Conservation (phyloP, 305 asterid genomes). For the Andrographis paniculata region DNA sequence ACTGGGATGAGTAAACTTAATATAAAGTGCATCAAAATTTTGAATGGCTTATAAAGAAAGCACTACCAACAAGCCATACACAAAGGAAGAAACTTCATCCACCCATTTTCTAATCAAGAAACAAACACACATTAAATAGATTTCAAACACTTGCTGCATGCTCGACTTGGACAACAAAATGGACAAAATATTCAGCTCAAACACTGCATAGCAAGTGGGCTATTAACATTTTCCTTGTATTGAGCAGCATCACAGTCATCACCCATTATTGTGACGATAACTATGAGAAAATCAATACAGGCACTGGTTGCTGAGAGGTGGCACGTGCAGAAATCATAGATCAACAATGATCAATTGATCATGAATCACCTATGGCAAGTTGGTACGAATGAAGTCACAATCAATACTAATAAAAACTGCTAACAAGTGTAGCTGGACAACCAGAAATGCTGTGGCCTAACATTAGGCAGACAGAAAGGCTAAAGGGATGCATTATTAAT, state of each 20-base stretch:
- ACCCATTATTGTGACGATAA: no score
- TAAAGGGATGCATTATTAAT: background rate
- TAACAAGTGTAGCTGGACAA: no score
- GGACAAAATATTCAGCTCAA: background rate
- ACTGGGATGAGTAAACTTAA: conserved; percentile 7
- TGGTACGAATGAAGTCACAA: background rate
- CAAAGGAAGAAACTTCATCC: no score
- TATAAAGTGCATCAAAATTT: background rate
- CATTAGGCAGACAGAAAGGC: background rate
- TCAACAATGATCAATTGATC: no score
- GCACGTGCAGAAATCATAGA: no score
- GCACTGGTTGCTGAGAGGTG: no score
- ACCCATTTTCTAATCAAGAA: no score
- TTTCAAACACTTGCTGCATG: background rate
- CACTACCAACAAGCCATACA: conserved; percentile 1
- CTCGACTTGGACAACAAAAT: background rate
- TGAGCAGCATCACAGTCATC: background rate
- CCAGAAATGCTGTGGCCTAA: no score
- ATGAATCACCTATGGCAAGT: no score
- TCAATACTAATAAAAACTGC: no score
- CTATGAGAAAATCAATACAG: no score
- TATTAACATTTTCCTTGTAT: background rate
- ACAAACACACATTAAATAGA: background rate
- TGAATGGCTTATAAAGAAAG: background rate
- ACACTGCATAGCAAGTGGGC: background rate